phyloP scores from a whole-genome alignment of 2,329 filamentous ascomycete species.

The Diplodia sapinea region DNA sequence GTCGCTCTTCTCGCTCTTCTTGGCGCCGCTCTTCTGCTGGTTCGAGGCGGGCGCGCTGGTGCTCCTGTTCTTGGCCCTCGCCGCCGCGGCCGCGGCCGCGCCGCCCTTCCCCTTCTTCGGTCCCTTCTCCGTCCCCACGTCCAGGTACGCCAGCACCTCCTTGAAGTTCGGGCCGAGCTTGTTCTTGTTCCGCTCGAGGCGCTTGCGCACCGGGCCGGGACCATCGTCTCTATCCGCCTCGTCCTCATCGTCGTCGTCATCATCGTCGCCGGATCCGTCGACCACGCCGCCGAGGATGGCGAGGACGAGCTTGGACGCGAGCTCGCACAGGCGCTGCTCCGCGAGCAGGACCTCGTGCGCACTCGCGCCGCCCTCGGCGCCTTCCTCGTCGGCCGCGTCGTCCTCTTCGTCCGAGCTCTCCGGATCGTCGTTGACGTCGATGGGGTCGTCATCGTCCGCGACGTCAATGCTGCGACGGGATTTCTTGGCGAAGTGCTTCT shows the following conservation, averaged over 20 bases:
- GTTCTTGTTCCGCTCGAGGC: conserved; percentile 79
- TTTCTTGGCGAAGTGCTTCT: conserved; percentile 65
- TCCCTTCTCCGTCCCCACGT: conserved; percentile 62
- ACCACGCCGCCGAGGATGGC: conserved; percentile 77
- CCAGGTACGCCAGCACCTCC: conserved; percentile 80
- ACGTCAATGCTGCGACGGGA: conserved; percentile 41
- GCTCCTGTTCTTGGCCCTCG: conserved; percentile 43
- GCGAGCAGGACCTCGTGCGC: conserved; percentile 65
- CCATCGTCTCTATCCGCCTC: conserved; percentile 37
- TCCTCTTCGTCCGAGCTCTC: conserved; percentile 63
- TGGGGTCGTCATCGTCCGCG: conserved; percentile 70
- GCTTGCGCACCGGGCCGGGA: conserved; percentile 65
- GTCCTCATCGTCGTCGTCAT: conserved; percentile 21
- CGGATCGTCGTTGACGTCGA: conserved; percentile 70
- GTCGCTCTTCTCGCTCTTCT: conserved; percentile 35
- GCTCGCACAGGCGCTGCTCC: conserved; percentile 83
- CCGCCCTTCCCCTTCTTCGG: conserved; percentile 50
- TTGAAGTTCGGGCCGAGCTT: conserved; percentile 84
- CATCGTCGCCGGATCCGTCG: conserved; percentile 52
- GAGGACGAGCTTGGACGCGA: conserved; percentile 83
- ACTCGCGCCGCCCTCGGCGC: conserved; percentile 61
- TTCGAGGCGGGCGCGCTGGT: conserved; percentile 34
- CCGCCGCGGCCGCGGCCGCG: too few relatives aligned
- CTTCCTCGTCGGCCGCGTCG: conserved; percentile 36
- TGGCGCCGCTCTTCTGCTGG: conserved; percentile 35